Conservation (phyloP, 1,284 basidiomycete species). For the Puccinia coronata region DNA sequence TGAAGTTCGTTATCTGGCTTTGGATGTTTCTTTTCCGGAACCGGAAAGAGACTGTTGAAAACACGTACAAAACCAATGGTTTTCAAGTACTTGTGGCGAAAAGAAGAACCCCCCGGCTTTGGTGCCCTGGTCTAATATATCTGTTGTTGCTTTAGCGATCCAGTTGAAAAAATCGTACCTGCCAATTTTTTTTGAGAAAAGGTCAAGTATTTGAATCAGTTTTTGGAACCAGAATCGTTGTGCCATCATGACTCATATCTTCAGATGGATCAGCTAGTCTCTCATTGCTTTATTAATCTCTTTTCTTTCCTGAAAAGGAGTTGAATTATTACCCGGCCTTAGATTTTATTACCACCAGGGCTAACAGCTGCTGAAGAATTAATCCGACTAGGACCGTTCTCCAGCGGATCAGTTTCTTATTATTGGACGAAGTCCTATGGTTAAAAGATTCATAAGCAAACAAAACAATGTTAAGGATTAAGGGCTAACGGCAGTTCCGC, state of each 20-base stretch:
- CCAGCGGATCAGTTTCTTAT: conserved; percentile 36
- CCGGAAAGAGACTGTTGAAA: conserved; percentile 33
- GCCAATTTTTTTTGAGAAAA: not conserved
- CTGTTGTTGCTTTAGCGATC: conserved; percentile 51
- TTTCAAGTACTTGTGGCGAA: conserved; percentile 59
- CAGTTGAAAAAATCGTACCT: conserved; percentile 71
- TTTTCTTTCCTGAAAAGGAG: not conserved
- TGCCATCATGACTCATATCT: not conserved
- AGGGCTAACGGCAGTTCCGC: conserved; percentile 53
- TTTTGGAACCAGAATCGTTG: not conserved
- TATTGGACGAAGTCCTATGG: conserved; percentile 25
- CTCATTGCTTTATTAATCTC: not conserved
- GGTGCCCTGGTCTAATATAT: conserved; percentile 62
- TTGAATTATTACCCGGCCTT: conserved; percentile 62
- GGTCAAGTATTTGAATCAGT: not conserved
- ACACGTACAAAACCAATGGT: conserved; percentile 52
- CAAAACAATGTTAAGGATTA: not conserved
- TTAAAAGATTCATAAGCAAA: not conserved
- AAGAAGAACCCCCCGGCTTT: conserved; percentile 78
- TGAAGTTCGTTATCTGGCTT: not conserved
- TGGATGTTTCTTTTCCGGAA: not conserved
- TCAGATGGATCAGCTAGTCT: not conserved
- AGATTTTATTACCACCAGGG: conserved; percentile 80
- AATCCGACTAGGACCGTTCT: conserved; percentile 73
- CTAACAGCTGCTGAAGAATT: conserved; percentile 78